Conservation (phyloP, 2,329 filamentous ascomycete species). For the Tolypocladium tundrense region DNA sequence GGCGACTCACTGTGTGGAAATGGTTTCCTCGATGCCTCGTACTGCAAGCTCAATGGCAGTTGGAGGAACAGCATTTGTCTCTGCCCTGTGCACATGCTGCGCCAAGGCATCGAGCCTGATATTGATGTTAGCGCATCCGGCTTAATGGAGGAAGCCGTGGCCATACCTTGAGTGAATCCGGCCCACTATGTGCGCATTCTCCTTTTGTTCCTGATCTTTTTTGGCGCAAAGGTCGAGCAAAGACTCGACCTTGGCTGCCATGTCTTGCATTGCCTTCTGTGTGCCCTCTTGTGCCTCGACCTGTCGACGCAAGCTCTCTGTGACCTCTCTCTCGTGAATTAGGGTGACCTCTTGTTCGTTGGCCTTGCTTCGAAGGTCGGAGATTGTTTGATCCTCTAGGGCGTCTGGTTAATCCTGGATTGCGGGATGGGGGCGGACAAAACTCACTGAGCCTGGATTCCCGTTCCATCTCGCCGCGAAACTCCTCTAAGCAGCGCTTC, state of each 20-base stretch:
- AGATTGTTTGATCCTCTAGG: slow-evolving; percentile 15
- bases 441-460: slow-evolving; percentile 14
- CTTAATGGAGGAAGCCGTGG: neutral
- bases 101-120: neutral
- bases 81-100: neutral
- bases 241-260: slow-evolving; percentile 11
- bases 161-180: slow-evolving; percentile 11
- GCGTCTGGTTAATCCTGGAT: neutral
- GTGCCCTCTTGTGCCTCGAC: slow-evolving; percentile 7
- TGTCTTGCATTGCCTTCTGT: slow-evolving; percentile 2
- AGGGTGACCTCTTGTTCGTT: slow-evolving; percentile 8
- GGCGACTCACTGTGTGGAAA: neutral
- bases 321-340: slow-evolving; percentile 2
- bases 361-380: slow-evolving; percentile 10
- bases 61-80: neutral
- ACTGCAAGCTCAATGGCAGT: neutral
- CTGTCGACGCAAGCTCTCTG: slow-evolving; percentile 4
- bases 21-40: neutral
- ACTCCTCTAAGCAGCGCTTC: slow-evolving; percentile 17
- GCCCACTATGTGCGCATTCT: slow-evolving; percentile 1
- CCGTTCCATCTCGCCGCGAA: slow-evolving; percentile 11
- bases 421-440: no score
- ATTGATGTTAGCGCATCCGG: neutral
- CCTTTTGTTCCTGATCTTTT: neutral
- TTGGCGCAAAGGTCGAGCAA: slow-evolving; percentile 6